Base-by-base conservation (phyloP, 495 filamentous ascomycete genomes). In the Pseudevernia furfuracea region DNA sequence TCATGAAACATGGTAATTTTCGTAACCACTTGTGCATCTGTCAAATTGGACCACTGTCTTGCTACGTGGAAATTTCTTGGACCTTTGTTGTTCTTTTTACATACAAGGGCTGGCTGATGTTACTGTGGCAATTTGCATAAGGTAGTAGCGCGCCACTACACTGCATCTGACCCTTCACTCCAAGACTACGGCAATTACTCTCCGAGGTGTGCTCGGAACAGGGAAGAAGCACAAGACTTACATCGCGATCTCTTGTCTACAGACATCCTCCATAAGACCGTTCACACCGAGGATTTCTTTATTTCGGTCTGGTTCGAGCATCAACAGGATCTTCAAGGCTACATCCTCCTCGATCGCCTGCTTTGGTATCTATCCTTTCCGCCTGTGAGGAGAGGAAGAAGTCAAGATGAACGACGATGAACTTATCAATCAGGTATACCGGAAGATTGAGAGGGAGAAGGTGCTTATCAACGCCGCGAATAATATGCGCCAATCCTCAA, bases 381-480 rank as follows among this genome's bases (percentile, higher is more conserved):
- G 56, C 62, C 56, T 39, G 56, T 25, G 37, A 48, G 59, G 49
- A 32, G 44, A 61, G 34, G n/a, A 43, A 34, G 36, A 21, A 65
- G 74, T 60, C 71, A 86, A 81, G 79, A 86, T 86, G 80, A 77
- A 77, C 68, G 84, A 89, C 75, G 91, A 96, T 70, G 88, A 92
- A 71, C 85, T 89, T 70, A 85, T 93, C 78, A 83, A 81, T 77
- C 89, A 92, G 78, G 90, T 97, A 80, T 85, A 88, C 79, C 88
- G 86, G 78, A 97, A 99, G 90, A 97, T 97, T 77, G 91, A 97
- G 82, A 85, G 94, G 75, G 95, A 99, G 76, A 92, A 93, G 81
- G 88, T 88, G 70, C 85, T 99, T 69, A 94, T 99, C 81, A 87
- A 90, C 76, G 92, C 90, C 69, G 95, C 95, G 60, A 90, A 90